Conservation (phyloP, 139 green algal genomes). For the Haematococcus lacustris region DNA sequence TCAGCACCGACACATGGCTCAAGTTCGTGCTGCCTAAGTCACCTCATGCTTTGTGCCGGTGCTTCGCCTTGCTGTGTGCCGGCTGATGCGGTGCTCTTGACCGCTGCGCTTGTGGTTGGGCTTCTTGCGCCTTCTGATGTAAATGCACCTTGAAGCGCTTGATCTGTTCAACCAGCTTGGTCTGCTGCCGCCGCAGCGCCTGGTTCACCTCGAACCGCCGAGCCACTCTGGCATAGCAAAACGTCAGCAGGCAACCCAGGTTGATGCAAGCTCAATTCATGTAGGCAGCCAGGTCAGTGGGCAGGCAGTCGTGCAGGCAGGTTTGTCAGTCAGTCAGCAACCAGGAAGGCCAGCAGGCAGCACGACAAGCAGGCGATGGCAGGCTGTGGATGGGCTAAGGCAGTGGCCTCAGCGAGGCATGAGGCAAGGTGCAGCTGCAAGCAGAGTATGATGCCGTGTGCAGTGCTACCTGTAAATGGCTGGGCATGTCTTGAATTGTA, state of each 20-base stretch:
- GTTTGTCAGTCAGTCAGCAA: background rate
- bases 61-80: too few species aligned
- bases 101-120: too few species aligned
- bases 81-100: too few species aligned
- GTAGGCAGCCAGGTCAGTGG: background rate
- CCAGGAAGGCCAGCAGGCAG: background rate
- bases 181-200: slow-evolving; percentile 22
- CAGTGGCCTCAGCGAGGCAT: background rate
- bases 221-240: background rate
- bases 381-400: background rate
- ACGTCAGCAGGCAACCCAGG: too few species aligned
- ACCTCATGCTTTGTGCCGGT: too few species aligned
- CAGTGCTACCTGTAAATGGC: background rate
- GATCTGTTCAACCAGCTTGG: slow-evolving; percentile 18
- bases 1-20: too few species aligned
- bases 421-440: background rate
- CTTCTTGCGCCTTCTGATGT: slow-evolving; percentile 10
- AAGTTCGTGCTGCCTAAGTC: too few species aligned
- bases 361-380: too few species aligned
- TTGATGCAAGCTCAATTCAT: too few species aligned
- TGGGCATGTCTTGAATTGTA: too few species aligned
- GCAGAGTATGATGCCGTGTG: background rate
- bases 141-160: slow-evolving; percentile 39
- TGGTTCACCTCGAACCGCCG: slow-evolving; percentile 11
- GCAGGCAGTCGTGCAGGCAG: background rate